Percentiles rank a stretch among this genome's conserved stretches.
phyloP scores from a whole-genome alignment of 2,329 filamentous ascomycete genomes.

The Penicillium crustosum region DNA sequence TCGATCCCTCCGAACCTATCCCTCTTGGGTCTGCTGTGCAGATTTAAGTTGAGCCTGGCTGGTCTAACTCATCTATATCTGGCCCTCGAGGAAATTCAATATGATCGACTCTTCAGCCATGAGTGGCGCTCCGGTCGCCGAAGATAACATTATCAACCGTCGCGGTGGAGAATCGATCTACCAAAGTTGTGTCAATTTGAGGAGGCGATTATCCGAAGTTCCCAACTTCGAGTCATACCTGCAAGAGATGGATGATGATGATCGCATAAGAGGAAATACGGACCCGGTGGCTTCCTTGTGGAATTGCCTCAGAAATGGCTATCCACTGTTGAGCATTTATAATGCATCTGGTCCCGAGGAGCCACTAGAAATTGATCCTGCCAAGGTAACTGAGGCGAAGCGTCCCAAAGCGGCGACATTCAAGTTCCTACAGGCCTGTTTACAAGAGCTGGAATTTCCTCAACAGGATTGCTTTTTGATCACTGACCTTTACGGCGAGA shows the following conservation, averaged over 20 bases:
- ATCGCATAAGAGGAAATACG: slow-evolving; percentile 59
- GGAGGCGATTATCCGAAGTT: slow-evolving; percentile 76
- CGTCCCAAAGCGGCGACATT: slow-evolving; percentile 84
- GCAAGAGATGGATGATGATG: slow-evolving; percentile 68
- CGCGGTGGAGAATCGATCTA: slow-evolving; percentile 94
- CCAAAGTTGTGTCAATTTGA: slow-evolving; percentile 87
- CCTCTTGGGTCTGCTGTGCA: slow-evolving; percentile 33
- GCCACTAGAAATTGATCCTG: slow-evolving; percentile 66
- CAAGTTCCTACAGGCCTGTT: slow-evolving; percentile 87
- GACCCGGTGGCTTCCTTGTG: slow-evolving; percentile 90
- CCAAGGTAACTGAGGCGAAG: slow-evolving; percentile 66
- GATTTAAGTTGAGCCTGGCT: slow-evolving; percentile 31
- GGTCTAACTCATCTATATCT: slow-evolving; percentile 20
- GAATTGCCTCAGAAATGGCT: slow-evolving; percentile 79
- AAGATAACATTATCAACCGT: slow-evolving; percentile 95
- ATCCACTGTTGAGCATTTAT: slow-evolving; percentile 83
- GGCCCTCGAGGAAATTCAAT: slow-evolving; percentile 23
- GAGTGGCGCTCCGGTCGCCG: slow-evolving; percentile 57
- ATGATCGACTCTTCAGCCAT: slow-evolving; percentile 40
- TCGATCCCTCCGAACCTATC: slow-evolving; percentile 20
- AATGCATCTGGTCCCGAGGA: slow-evolving; percentile 75
- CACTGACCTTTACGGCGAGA: slow-evolving; percentile 85
- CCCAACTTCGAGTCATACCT: slow-evolving; percentile 78
- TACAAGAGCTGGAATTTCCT: slow-evolving; percentile 76
- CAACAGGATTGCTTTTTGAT: slow-evolving; percentile 87